Base-by-base conservation (phyloP, 805 yeast species). In the Teunomyces aglyptinius region DNA sequence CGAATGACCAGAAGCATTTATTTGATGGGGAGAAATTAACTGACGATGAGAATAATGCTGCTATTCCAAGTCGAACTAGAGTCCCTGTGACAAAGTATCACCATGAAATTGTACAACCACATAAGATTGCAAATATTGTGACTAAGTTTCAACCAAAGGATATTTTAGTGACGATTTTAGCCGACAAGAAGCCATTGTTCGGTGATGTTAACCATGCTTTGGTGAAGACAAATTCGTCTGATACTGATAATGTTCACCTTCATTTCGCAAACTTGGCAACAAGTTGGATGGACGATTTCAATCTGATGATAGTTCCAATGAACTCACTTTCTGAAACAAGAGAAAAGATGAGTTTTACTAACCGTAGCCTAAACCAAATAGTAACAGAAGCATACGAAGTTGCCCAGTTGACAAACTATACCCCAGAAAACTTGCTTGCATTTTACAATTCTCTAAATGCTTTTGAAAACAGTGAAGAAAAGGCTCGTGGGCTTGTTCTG, bases 61-160 rank as follows among this genome's bases (percentile, higher is more conserved):
- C 70, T 3, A 64, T 71, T 5, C 76, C 75, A 1, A 41, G 55
- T 27, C 59, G 51, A 47, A 71, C 71, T 12, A 43, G 51, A 18
- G 49, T 47, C 3, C 27, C 44, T 13, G 31, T 50, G 4, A 39
- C 46, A 6, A 60, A 55, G 47, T 49, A 52, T 32, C 57, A 62
- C 39, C 59, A 50, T 44, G 64, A 69, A 27, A 66, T 72, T 38
- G 50, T 59, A 12, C 58, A 60, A 34, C 76, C 77, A 0, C 63
- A 64, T 22, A 58, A 59, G 36, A 57, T 65, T 3, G 61, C 67
- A n/a, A 75, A 70, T 46, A 45, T 68, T 12, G 50, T 67, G n/a
- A 54, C 65, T 4, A 56, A 53, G 8, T 66, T 70, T 0, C 49
- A 49, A 5, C 50, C 56, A 29, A 66, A 60, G 38, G 75, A 71